phyloP scores from a whole-genome alignment of 148 eudicot genomes.

The Beta vulgaris region DNA sequence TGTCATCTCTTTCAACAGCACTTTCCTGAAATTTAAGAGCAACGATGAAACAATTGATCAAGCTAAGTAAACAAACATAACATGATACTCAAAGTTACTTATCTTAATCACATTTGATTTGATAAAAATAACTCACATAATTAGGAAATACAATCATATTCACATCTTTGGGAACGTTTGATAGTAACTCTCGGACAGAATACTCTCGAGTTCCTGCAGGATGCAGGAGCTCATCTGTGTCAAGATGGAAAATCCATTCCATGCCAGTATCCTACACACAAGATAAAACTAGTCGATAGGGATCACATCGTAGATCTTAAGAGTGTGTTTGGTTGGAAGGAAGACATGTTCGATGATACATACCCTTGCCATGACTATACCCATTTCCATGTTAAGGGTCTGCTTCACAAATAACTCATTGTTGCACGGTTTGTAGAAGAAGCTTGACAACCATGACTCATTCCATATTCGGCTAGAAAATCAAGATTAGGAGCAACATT shows the following conservation, averaged over 20 bases:
- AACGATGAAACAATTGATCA: neutral
- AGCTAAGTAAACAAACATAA: neutral
- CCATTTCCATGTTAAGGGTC: constrained; percentile 84
- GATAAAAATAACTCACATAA: constrained; percentile 51
- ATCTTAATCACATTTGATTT: no score
- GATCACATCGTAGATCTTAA: neutral
- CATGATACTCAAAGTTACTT: neutral
- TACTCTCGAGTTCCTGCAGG: constrained; percentile 69
- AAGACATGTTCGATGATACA: neutral
- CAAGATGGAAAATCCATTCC: constrained; percentile 90
- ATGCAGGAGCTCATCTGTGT: constrained; percentile 83
- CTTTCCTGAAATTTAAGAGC: constrained; percentile 43
- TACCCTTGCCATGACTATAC: constrained; percentile 79
- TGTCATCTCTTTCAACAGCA: constrained; percentile 65
- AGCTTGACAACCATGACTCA: constrained; percentile 59
- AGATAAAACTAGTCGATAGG: neutral
- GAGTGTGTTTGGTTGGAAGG: no score
- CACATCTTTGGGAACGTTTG: constrained; percentile 49
- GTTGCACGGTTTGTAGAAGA: constrained; percentile 87
- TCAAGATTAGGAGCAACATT: constrained; percentile 5
- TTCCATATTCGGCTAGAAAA: constrained; percentile 73
- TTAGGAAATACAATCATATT: constrained; percentile 62
- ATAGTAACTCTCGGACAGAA: constrained; percentile 50
- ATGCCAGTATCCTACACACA: constrained; percentile 52
- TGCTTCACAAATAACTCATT: constrained; percentile 83